A percentile compares a stretch with the other conserved stretches of the same genome.
Evolutionary conservation across 805 yeast species (phyloP).

Genomic region (Ogataea allantospora): DNA sequence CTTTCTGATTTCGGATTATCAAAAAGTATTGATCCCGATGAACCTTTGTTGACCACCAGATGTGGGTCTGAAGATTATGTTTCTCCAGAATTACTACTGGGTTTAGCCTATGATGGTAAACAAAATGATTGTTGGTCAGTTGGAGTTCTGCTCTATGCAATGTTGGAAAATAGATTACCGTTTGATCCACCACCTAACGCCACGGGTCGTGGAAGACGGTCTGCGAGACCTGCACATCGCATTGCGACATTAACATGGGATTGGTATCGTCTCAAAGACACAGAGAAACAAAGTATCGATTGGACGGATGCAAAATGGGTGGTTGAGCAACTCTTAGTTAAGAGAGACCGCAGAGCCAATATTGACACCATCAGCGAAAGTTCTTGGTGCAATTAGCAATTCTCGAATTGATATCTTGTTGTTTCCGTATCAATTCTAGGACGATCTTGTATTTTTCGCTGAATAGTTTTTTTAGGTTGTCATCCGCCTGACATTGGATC

Average conservation of each 20-base stretch:
- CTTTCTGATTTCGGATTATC: conserved; percentile 90
- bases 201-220: conserved; percentile 42
- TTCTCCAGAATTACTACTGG: conserved; percentile 90
- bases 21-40: conserved; percentile 56
- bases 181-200: conserved; percentile 79
- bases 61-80: conserved; percentile 98
- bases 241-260: conserved; percentile 92
- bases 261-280: conserved; percentile 58
- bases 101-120: conserved; percentile 86
- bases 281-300: conserved; percentile 24
- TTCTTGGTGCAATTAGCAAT: conserved; percentile 32
- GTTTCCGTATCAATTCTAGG: conserved; percentile 17
- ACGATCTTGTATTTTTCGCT: conserved; percentile 13
- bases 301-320: conserved; percentile 49
- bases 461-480: conserved; percentile 8
- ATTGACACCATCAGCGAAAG: conserved; percentile 34
- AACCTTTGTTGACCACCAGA: conserved; percentile 73
- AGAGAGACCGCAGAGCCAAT: conserved; percentile 44
- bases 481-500: neutral
- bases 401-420: conserved; percentile 15
- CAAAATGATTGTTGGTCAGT: conserved; percentile 93
- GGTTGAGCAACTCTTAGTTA: conserved; percentile 49
- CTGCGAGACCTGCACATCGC: conserved; percentile 72
- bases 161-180: conserved; percentile 84
- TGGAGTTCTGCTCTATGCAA: conserved; percentile 84